Evolutionary conservation across 176 grass and related monocot genomes (phyloP).

Genomic region (Cenchrus purpureus): DNA sequence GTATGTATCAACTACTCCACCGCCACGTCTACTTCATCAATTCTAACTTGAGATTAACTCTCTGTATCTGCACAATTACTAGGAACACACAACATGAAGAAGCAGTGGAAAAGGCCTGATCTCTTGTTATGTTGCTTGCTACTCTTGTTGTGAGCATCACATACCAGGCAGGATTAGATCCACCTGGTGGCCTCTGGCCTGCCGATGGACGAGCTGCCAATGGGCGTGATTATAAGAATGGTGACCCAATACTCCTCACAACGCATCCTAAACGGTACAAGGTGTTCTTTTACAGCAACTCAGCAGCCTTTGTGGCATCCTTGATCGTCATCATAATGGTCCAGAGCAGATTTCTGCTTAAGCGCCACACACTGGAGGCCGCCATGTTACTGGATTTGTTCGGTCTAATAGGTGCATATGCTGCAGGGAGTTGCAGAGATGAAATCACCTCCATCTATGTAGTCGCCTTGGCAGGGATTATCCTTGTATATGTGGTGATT

Average conservation of each 20-base stretch:
- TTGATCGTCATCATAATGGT: slow-evolving; percentile 51
- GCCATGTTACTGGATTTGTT: slow-evolving; percentile 52
- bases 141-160: slow-evolving; percentile 56
- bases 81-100: background rate
- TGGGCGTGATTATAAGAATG: background rate
- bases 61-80: background rate
- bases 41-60: background rate
- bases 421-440: slow-evolving; percentile 46
- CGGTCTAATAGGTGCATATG: slow-evolving; percentile 47
- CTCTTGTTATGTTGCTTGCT: slow-evolving; percentile 53
- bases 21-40: background rate
- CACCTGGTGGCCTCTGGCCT: slow-evolving; percentile 58
- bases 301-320: slow-evolving; percentile 46
- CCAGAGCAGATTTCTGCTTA: slow-evolving; percentile 27
- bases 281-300: slow-evolving; percentile 61
- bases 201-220: background rate
- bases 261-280: slow-evolving; percentile 14
- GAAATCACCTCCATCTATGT: slow-evolving; percentile 31
- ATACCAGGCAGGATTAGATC: slow-evolving; percentile 50
- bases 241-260: slow-evolving; percentile 39
- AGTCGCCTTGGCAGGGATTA: slow-evolving; percentile 29
- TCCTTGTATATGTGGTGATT: slow-evolving; percentile 47
- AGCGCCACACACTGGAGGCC: slow-evolving; percentile 21
- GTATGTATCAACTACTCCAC: background rate
- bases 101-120: background rate